Conservation (phyloP, 345 rosid genomes). For the Hevea brasiliensis region DNA sequence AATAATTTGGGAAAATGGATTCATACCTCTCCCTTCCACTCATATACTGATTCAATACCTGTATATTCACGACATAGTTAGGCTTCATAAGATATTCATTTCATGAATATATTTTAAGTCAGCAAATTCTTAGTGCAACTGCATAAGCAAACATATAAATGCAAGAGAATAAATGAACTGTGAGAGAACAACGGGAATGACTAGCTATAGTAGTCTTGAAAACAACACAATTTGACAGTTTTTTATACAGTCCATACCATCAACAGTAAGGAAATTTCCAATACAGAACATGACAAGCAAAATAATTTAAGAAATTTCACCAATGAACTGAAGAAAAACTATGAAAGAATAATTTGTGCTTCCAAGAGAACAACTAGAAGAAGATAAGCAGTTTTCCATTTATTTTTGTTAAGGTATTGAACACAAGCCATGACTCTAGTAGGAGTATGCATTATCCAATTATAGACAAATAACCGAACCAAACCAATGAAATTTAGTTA, state of each 20-base stretch:
- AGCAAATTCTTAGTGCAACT: background rate
- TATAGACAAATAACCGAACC: no score
- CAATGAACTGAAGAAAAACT: background rate
- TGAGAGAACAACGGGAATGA: background rate
- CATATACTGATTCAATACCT: constrained; percentile 87
- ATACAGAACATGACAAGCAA: background rate
- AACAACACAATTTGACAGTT: background rate
- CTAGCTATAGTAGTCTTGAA: background rate
- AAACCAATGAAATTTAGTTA: no score
- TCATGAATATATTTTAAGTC: background rate
- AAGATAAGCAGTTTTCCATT: no score
- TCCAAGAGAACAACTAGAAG: background rate
- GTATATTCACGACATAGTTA: constrained; percentile 30
- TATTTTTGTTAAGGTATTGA: background rate
- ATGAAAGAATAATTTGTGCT: background rate
- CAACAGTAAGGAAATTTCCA: background rate
- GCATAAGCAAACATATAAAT: background rate
- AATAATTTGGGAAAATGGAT: background rate
- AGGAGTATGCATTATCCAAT: background rate
- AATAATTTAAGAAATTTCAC: background rate
- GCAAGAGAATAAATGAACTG: background rate
- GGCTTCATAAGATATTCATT: constrained; percentile 2
- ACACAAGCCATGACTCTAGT: background rate
- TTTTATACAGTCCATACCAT: background rate
- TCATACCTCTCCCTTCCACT: constrained; percentile 88